Evolutionary conservation across 2,329 filamentous ascomycete species (phyloP), one percentile per base, ranked within the genome.

Genomic region (Simplicillium sp.): DNA sequence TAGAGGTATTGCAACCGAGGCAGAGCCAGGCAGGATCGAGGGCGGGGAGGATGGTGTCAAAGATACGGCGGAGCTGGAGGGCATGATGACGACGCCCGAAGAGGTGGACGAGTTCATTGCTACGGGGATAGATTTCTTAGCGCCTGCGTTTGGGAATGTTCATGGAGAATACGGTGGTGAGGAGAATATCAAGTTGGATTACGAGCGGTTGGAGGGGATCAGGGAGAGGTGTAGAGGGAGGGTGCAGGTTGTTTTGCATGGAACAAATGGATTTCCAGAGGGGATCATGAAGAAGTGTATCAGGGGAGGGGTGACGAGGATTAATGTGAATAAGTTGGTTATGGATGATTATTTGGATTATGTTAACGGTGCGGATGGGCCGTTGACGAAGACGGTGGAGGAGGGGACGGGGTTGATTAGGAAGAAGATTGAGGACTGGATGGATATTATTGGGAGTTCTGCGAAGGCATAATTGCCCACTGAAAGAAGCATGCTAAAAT

Each of bases 71-170:
- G 56, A 74, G 59, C 38, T 64, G 45, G 53, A 66, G 65, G 55
- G 70, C 48, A 37, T 60, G 58, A 44, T 86, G 48, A 87, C 82
- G 0, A 86, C 80, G 1, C 71, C 75, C 0, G 80, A 83, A 49
- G 75, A 87, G 60, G 80, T 79, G 8, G 69, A 78, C 47, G 76
- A 84, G 50, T 87, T 87, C 52, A 73, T 84, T 7, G 72, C 66
- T 2, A 83, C 80, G 11, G 83, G 82, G 1, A 83, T 87, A 53
- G 79, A 87, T 52, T 83, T 80, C 65, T 62, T 87, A n/a, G 84
- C 83, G 5, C 84, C 83, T 1, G 81, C 81, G 1, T 85, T 87
- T 61, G 83, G 83, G 3, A 87, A 87, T 51, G 78, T 87, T 35
- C 83, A 87, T 59, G 83, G 83, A 6, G 75, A 80, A 50, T 87